These are phyloP conservation scores for Saraca asoca DNA, from an alignment of 331 rosid species.

Conservation along the genomic window DNA sequence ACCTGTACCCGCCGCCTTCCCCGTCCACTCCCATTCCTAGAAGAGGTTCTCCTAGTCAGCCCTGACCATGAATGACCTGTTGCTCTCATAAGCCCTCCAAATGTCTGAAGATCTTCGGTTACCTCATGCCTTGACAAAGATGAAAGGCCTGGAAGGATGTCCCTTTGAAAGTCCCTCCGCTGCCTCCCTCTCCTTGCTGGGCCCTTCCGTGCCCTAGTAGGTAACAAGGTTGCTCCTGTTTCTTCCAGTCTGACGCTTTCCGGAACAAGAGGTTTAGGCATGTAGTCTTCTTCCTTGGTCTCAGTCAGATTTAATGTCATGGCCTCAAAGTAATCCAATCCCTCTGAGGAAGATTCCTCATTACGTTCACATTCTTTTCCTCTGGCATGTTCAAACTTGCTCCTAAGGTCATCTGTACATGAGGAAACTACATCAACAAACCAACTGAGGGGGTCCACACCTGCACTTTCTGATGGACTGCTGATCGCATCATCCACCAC, in stretches of 20 bases:
- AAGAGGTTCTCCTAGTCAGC: constrained; percentile 70
- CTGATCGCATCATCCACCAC: constrained; percentile 37
- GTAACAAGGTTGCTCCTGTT: constrained; percentile 45
- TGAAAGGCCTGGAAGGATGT: constrained; percentile 88
- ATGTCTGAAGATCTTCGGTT: constrained; percentile 94
- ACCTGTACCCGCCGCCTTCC: constrained; percentile 71
- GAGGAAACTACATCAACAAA: constrained; percentile 71
- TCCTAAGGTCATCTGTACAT: constrained; percentile 47
- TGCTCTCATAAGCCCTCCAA: constrained; percentile 92
- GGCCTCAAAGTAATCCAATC: constrained; percentile 68
- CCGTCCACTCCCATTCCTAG: constrained; percentile 74
- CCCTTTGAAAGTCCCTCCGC: constrained; percentile 96
- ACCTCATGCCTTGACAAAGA: constrained; percentile 94
- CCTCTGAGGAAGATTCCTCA: constrained; percentile 46
- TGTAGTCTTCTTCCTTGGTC: constrained; percentile 85
- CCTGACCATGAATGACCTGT: constrained; percentile 88
- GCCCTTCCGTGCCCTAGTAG: constrained; percentile 71
- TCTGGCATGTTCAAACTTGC: constrained; percentile 36
- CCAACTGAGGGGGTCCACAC: constrained; percentile 60
- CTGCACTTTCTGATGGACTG: constrained; percentile 47
- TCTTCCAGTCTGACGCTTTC: constrained; percentile 72
- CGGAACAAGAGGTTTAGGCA: constrained; percentile 83
- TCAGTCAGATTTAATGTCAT: constrained; percentile 72
- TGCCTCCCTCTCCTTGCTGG: constrained; percentile 91
- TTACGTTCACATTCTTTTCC: constrained; percentile 39